Conservation (phyloP, 2,329 filamentous ascomycete genomes). For the Trichoderma guizhouense region DNA sequence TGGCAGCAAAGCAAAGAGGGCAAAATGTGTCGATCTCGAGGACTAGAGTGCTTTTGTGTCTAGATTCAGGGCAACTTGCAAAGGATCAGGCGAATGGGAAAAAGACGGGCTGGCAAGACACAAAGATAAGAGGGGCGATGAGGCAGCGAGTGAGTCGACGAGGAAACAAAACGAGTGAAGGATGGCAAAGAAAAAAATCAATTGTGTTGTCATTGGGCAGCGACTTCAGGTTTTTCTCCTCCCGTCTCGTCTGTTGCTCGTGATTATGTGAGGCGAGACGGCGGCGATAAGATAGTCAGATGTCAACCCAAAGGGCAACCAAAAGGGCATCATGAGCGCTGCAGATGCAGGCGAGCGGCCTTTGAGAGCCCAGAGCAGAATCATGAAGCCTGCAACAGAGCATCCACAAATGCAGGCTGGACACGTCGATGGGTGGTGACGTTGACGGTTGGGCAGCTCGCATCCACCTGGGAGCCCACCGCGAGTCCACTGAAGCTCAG, state of each 20-base stretch:
- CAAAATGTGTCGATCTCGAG: conserved; percentile 5
- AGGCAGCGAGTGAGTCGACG: background rate
- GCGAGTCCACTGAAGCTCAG: background rate
- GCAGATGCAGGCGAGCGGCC: background rate
- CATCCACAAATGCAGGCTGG: conserved; percentile 17
- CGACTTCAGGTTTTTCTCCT: background rate
- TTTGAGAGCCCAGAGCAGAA: background rate
- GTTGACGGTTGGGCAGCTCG: conserved; percentile 13
- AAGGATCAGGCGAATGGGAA: background rate
- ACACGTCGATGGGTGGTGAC: conserved; percentile 16
- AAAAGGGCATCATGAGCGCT: background rate
- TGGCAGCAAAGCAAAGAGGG: conserved; percentile 7
- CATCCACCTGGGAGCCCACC: background rate
- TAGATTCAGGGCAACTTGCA: background rate
- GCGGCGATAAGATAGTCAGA: conserved; percentile 12
- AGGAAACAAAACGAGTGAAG: background rate
- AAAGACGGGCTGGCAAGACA: background rate
- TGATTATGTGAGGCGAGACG: conserved; percentile 14
- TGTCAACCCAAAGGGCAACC: conserved; percentile 1
- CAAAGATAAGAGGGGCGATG: background rate
- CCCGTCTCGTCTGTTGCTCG: background rate
- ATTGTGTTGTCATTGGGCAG: conserved; percentile 16
- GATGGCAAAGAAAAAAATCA: background rate
- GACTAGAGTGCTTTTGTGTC: conserved; percentile 16
- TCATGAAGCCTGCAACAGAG: background rate